Percentiles rank a stretch among this genome's conserved stretches.
Conservation (phyloP, 495 filamentous ascomycete genomes). For the Trichoderma parareesei region DNA sequence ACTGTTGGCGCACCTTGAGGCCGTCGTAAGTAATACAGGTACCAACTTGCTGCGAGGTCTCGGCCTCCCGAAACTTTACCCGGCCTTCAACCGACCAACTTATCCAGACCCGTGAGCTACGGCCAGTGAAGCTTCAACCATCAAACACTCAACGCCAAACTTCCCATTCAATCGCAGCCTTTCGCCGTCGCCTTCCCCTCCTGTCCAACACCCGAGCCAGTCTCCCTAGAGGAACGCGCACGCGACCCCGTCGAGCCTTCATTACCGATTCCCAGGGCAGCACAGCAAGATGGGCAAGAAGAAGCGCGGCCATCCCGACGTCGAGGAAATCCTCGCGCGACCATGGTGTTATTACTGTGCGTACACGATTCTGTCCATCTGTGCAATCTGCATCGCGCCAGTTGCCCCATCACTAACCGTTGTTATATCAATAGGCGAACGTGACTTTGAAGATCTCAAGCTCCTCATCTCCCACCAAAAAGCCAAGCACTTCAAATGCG, state of each 20-base stretch:
- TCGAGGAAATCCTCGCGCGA: slow-evolving; percentile 78
- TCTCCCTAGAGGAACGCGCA: not conserved
- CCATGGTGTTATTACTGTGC: slow-evolving; percentile 97
- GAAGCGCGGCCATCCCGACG: slow-evolving; percentile 72
- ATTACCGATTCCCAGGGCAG: not conserved
- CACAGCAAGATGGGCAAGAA: slow-evolving; percentile 63
- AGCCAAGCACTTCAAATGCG: slow-evolving; percentile 97
- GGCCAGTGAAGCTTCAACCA: too few relatives aligned
- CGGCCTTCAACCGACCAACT: too few relatives aligned
- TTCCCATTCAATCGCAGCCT: not conserved
- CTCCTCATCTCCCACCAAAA: slow-evolving; percentile 95
- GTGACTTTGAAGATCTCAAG: slow-evolving; percentile 95
- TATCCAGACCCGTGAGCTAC: too few relatives aligned
- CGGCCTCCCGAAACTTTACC: too few relatives aligned
- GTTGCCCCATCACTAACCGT: slow-evolving; percentile 19
- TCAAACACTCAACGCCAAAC: not conserved
- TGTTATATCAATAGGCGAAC: slow-evolving; percentile 46
- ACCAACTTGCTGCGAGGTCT: too few relatives aligned
- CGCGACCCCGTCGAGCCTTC: not conserved
- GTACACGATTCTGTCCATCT: slow-evolving; percentile 13
- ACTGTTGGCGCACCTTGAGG: too few relatives aligned
- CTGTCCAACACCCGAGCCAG: not conserved
- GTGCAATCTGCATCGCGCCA: not conserved
- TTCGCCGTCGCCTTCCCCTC: not conserved
- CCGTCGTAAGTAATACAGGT: too few relatives aligned